phyloP scores from a whole-genome alignment of 2,329 filamentous ascomycete genomes.

The Aspergillus alliaceus region DNA sequence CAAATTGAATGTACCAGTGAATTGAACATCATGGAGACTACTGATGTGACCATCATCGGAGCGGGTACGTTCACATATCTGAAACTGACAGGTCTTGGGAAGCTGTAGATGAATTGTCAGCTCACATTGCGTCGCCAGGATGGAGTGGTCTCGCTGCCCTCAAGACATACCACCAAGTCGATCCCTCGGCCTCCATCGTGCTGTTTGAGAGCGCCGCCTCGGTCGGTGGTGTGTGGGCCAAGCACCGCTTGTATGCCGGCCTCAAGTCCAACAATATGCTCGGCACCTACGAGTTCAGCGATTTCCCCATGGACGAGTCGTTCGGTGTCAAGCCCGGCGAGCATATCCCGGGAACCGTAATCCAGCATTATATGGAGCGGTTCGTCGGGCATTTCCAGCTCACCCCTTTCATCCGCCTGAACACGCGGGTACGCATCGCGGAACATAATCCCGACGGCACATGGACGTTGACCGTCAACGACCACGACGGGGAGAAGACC shows the following conservation, averaged over 20 bases:
- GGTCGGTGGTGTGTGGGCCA: slow-evolving; percentile 69
- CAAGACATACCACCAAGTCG: slow-evolving; percentile 60
- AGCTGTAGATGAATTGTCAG: neutral
- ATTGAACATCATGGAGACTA: slow-evolving; percentile 22
- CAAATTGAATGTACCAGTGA: neutral
- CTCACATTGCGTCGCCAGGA: slow-evolving; percentile 32
- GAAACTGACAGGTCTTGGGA: neutral
- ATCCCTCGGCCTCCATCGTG: slow-evolving; percentile 57
- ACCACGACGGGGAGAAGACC: slow-evolving; percentile 17
- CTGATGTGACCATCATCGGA: slow-evolving; percentile 33
- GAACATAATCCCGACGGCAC: slow-evolving; percentile 43
- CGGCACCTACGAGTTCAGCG: slow-evolving; percentile 71
- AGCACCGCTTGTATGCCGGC: slow-evolving; percentile 64
- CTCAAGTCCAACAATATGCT: slow-evolving; percentile 74
- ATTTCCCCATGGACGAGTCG: slow-evolving; percentile 67
- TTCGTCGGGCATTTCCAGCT: slow-evolving; percentile 58
- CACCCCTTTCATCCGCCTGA: slow-evolving; percentile 48
- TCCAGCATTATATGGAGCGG: slow-evolving; percentile 58
- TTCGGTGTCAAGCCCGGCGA: slow-evolving; percentile 53
- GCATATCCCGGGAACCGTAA: slow-evolving; percentile 59
- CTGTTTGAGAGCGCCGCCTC: slow-evolving; percentile 60
- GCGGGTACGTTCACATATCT: slow-evolving; percentile 12
- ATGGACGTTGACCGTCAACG: slow-evolving; percentile 31
- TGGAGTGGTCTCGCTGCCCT: slow-evolving; percentile 61
- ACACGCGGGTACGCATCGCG: slow-evolving; percentile 52